phyloP scores from a whole-genome alignment of 495 filamentous ascomycete genomes.

The Penicillium lagena region DNA sequence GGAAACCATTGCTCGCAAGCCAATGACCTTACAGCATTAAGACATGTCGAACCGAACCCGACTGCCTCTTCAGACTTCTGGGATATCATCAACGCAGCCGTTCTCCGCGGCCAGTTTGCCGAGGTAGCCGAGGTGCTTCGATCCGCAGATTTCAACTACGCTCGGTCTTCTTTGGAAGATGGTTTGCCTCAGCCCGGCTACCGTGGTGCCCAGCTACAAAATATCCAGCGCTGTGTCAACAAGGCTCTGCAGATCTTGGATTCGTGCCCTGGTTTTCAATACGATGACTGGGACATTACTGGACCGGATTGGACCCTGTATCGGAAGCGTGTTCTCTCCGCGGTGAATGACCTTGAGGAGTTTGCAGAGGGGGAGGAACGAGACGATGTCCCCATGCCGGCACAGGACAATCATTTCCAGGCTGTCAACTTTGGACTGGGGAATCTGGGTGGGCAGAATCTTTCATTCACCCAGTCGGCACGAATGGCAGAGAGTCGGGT shows the following conservation, averaged over 20 bases:
- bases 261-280: constrained; percentile 57
- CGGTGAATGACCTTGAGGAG: constrained; percentile 57
- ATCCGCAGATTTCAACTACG: constrained; percentile 67
- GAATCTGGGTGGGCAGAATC: constrained; percentile 19
- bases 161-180: constrained; percentile 52
- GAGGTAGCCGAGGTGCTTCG: constrained; percentile 58
- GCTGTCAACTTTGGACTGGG: constrained; percentile 50
- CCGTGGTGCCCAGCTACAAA: constrained; percentile 60
- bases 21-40: constrained; percentile 53
- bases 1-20: constrained; percentile 57
- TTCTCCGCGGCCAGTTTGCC: constrained; percentile 64
- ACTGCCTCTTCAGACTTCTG: constrained; percentile 71
- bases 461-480: constrained; percentile 53
- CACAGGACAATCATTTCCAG: constrained; percentile 34
- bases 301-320: constrained; percentile 73
- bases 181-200: constrained; percentile 58
- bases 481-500: constrained; percentile 74
- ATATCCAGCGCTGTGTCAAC: constrained; percentile 62
- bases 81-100: constrained; percentile 61
- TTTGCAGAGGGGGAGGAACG: constrained; percentile 68
- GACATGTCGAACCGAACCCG: constrained; percentile 58
- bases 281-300: constrained; percentile 68
- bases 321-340: constrained; percentile 59
- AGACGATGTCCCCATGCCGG: constrained; percentile 17
- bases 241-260: constrained; percentile 59